Conservation (phyloP, 306 rosid species). For the Biancaea sappan region DNA sequence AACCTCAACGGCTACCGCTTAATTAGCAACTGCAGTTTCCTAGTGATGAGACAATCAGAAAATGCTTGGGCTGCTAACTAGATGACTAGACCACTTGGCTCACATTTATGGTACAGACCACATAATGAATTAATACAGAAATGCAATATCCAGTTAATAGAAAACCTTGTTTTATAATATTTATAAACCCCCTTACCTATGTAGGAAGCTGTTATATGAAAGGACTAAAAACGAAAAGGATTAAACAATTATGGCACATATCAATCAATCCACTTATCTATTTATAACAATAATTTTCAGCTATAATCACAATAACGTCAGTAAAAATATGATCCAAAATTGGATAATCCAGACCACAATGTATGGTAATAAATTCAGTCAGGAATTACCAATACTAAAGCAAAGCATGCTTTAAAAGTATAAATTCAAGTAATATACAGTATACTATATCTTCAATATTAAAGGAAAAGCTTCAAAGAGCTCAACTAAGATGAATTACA, state of each 20-base stretch:
- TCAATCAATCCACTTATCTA: neutral
- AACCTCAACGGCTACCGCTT: neutral
- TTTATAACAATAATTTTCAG: neutral
- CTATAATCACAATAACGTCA: neutral
- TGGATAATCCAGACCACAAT: too few species aligned
- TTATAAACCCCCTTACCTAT: neutral
- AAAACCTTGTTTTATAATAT: neutral
- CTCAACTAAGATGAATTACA: too few species aligned
- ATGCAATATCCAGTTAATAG: too few species aligned
- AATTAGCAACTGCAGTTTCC: neutral
- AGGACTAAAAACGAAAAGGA: neutral
- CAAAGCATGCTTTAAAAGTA: too few species aligned
- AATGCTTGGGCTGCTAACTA: conserved; percentile 4
- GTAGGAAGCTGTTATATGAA: neutral
- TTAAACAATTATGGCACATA: neutral
- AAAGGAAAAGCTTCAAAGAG: too few species aligned
- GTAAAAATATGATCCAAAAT: too few species aligned
- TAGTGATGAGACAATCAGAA: neutral
- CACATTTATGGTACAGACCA: neutral
- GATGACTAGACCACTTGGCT: neutral
- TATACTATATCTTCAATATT: too few species aligned
- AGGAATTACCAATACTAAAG: neutral
- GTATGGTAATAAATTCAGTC: too few species aligned
- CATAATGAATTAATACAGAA: too few species aligned
- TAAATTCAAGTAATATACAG: neutral